Base-by-base conservation (phyloP, 192 early-diverging fungal species). In the Rhizoclosmatium globosum region DNA sequence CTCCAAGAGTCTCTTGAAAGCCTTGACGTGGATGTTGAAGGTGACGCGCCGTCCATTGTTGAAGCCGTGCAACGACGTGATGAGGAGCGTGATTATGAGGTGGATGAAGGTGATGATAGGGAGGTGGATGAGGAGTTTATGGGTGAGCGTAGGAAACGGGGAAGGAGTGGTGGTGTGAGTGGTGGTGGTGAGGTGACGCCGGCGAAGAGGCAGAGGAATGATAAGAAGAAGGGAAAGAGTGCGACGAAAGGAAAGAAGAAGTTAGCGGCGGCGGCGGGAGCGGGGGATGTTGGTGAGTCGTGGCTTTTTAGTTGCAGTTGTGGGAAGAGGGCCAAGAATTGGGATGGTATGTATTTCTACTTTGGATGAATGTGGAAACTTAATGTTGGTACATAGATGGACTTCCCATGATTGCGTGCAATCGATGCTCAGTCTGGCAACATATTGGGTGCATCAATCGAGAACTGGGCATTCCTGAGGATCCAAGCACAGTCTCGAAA, bases 351-450 rank as follows among this genome's bases (percentile, higher is more conserved):
- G 76, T 65, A 2, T 11, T 82, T 68, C 6, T 15, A n/a, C 56
- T 64, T 7, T 65, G n/a, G 13, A 39, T 23, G 64, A 31, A 13
- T 23, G 64, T 38, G 17, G 13, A 31, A 31, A 31, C 31, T 45
- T 31, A 41, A n/a, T 65, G 23, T 53, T 13, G 67, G 47, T 15
- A 47, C 62, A 42, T 64, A 83, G 91, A 94, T 86, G 93, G 92
- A 7, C 83, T 85, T 38, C 88, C 91, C 0, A 93, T 93, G 87
- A 92, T 94, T 65, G 88, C 90, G 0, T 94, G 93, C 71, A 92
- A 84, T 44, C 68, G 79, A 23, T 94, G 93, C 78, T 79, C 84
- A 58, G 84, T 87, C 2, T 94, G 93, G 93, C 89, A 92, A 66
- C 93, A 94, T 79, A 91, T 94, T 19, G 76, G 80, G 1, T 94